Percentiles rank a stretch among this genome's conserved stretches.
Evolutionary conservation across 1,139 yeast genomes (phyloP).

Genomic region (Yamadazyma aaseri): DNA sequence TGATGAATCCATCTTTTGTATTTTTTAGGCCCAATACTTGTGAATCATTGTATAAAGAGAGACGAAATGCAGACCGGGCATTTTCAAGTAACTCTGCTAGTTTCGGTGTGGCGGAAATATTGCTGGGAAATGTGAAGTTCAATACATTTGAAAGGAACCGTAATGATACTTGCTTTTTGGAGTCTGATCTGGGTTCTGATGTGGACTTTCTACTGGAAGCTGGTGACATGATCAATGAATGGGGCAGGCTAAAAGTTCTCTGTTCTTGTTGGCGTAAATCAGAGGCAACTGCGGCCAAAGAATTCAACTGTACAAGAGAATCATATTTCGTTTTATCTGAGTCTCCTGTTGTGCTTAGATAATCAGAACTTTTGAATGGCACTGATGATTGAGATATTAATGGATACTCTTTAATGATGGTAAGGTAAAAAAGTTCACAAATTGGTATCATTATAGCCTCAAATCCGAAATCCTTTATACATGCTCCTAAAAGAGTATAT

Average conservation of each 20-base stretch:
- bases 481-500: conserved; percentile 62
- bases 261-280: conserved; percentile 25
- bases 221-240: conserved; percentile 8
- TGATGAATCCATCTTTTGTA: conserved; percentile 21
- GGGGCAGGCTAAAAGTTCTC: conserved; percentile 6
- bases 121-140: conserved; percentile 59
- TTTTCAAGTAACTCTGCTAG: conserved; percentile 65
- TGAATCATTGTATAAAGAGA: conserved; percentile 19
- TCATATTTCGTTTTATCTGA: conserved; percentile 8
- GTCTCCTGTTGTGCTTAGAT: conserved; percentile 5
- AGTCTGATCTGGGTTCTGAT: neutral
- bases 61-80: conserved; percentile 66
- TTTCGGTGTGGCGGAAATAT: conserved; percentile 67
- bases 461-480: conserved; percentile 79
- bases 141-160: conserved; percentile 43
- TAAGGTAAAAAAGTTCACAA: conserved; percentile 64
- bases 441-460: conserved; percentile 61
- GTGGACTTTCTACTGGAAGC: neutral
- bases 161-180: conserved; percentile 28
- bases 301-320: conserved; percentile 23
- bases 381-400: conserved; percentile 46
- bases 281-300: conserved; percentile 43
- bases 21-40: conserved; percentile 22
- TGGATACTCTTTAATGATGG: conserved; percentile 66
- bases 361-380: conserved; percentile 24